Percentiles rank a stretch among this genome's conserved stretches.
Conservation (phyloP, 257 asterid species). For the Voacanga thouarsii region DNA sequence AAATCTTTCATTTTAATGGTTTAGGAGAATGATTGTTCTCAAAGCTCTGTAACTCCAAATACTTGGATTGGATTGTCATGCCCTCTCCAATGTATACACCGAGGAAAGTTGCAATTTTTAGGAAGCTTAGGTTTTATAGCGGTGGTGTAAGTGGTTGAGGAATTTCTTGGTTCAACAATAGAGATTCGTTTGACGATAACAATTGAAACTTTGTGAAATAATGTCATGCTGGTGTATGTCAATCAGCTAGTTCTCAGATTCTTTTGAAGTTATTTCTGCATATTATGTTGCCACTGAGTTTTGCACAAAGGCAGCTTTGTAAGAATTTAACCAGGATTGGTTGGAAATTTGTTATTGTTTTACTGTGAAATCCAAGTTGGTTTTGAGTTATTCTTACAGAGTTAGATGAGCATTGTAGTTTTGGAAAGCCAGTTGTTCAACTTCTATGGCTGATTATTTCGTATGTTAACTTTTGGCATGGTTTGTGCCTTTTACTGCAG, state of each 20-base stretch:
- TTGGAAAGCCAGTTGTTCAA: background rate
- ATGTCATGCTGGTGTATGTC: background rate
- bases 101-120: background rate
- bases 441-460: background rate
- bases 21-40: background rate
- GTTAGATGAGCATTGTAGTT: background rate
- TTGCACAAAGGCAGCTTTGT: background rate
- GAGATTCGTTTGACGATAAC: background rate
- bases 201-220: background rate
- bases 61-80: background rate
- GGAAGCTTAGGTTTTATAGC: background rate
- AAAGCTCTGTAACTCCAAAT: no score
- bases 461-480: background rate
- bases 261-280: background rate
- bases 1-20: background rate
- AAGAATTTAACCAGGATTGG: background rate
- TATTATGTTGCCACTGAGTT: background rate
- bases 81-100: background rate
- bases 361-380: background rate
- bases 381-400: background rate
- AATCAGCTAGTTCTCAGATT: background rate
- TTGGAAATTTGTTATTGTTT: background rate
- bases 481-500: constrained; percentile 37
- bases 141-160: background rate
- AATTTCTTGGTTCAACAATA: background rate